Percentiles rank a stretch among this genome's conserved stretches.
These are phyloP conservation scores for Xylaria curta DNA, from an alignment of 495 filamentous ascomycete species.

Conservation along the genomic window DNA sequence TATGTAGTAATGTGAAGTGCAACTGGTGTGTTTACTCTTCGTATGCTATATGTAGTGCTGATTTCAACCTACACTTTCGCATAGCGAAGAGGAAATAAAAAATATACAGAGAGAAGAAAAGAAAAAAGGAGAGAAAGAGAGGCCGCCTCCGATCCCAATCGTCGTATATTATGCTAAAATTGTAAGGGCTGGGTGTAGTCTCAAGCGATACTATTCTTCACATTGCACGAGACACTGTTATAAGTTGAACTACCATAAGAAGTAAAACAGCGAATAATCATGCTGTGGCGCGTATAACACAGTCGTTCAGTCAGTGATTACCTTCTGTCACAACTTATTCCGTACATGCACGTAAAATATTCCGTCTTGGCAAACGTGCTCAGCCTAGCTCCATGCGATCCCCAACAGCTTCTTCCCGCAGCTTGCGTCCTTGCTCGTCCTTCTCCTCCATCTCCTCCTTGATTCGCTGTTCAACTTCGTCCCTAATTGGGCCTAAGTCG, in stretches of 20 bases:
- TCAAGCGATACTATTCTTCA: background rate
- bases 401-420: conserved; percentile 51
- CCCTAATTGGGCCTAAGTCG: conserved; percentile 73
- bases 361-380: background rate
- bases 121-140: background rate
- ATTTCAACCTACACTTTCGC: background rate
- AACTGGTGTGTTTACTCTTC: background rate
- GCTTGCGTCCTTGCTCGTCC: conserved; percentile 57
- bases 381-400: conserved; percentile 44
- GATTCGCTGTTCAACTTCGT: conserved; percentile 79
- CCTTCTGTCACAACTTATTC: background rate
- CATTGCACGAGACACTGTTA: background rate
- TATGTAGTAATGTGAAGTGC: background rate
- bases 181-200: background rate
- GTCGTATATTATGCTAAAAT: background rate
- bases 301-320: background rate
- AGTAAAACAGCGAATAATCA: background rate
- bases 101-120: no score
- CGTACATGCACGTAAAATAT: background rate
- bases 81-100: background rate
- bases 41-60: background rate
- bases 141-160: background rate
- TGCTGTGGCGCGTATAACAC: background rate
- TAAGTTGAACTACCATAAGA: background rate
- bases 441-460: conserved; percentile 70